These are phyloP conservation scores for Mucor mucedo DNA, from an alignment of 371 early-diverging fungal genomes.

Conservation along the genomic window DNA sequence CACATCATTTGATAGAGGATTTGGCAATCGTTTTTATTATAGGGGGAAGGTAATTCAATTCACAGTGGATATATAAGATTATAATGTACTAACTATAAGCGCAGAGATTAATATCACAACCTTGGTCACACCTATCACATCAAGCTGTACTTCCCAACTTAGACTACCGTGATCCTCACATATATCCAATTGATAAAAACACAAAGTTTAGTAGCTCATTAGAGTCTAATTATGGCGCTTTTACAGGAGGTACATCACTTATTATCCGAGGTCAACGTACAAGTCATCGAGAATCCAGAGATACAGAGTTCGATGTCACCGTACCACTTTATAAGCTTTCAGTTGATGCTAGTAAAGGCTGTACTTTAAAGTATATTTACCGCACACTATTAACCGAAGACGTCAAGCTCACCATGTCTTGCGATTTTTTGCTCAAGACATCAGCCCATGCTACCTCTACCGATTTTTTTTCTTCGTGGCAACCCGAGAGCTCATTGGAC, in stretches of 20 bases:
- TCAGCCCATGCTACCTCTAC: neutral
- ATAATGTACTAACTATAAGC: neutral
- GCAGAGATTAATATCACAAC: constrained; percentile 42
- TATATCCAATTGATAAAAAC: constrained; percentile 3
- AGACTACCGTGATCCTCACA: constrained; percentile 18
- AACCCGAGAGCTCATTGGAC: neutral
- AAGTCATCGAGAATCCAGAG: constrained; percentile 14
- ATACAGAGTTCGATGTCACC: constrained; percentile 16
- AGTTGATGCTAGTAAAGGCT: constrained; percentile 20
- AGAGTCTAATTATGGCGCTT: constrained; percentile 14
- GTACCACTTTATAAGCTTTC: constrained; percentile 25
- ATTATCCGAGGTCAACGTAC: constrained; percentile 11
- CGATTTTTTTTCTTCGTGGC: neutral
- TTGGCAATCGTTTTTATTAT: constrained; percentile 50
- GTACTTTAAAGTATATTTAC: constrained; percentile 11
- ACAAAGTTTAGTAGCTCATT: constrained; percentile 13
- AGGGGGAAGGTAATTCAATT: constrained; percentile 43
- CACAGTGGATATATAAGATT: neutral
- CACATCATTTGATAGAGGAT: constrained; percentile 62
- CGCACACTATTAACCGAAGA: constrained; percentile 8
- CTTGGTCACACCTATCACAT: constrained; percentile 63
- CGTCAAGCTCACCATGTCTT: constrained; percentile 11
- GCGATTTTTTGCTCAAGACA: constrained; percentile 15
- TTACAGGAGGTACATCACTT: constrained; percentile 24
- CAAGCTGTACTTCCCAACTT: constrained; percentile 57